Evolutionary conservation across 164 flowering plant species (phyloP).

Genomic region (Berberis thunbergii): DNA sequence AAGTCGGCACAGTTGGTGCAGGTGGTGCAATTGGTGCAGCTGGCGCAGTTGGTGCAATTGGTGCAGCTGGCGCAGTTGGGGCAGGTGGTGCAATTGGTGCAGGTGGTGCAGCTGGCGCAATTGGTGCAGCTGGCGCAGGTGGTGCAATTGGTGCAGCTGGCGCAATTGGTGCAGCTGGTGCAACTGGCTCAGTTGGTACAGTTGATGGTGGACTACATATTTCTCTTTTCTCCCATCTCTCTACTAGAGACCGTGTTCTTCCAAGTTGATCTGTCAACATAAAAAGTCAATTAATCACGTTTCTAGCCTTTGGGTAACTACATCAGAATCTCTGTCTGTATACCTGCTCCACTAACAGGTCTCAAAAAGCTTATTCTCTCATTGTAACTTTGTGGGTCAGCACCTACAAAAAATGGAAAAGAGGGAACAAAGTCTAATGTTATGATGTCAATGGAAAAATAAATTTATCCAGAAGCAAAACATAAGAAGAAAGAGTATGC

Average conservation of each 20-base stretch:
- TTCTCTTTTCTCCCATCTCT: slow-evolving; percentile 78
- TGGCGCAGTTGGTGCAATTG: too few relatives aligned
- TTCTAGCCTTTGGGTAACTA: not conserved
- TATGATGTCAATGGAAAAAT: not conserved
- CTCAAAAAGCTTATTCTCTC: slow-evolving; percentile 29
- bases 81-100: too few relatives aligned
- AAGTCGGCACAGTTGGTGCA: too few relatives aligned
- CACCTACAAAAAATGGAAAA: slow-evolving; percentile 25
- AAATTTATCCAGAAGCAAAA: not conserved
- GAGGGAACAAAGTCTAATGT: not conserved
- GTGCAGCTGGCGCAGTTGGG: too few relatives aligned
- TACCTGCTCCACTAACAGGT: slow-evolving; percentile 64
- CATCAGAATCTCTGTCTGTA: not conserved
- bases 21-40: too few relatives aligned
- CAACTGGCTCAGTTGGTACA: too few relatives aligned
- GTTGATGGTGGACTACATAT: slow-evolving; percentile 1
- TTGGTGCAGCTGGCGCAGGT: too few relatives aligned
- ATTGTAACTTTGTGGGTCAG: slow-evolving; percentile 17
- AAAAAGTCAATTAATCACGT: slow-evolving; percentile 9
- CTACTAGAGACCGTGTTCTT: slow-evolving; percentile 81
- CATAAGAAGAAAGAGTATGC: not conserved
- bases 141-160: too few relatives aligned
- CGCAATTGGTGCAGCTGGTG: too few relatives aligned
- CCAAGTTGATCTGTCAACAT: slow-evolving; percentile 53
- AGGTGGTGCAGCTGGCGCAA: too few relatives aligned